Percentiles rank a stretch among this genome's conserved stretches.
Conservation (phyloP, 2,329 filamentous ascomycete genomes). For the Trematosphaeria pertusa region DNA sequence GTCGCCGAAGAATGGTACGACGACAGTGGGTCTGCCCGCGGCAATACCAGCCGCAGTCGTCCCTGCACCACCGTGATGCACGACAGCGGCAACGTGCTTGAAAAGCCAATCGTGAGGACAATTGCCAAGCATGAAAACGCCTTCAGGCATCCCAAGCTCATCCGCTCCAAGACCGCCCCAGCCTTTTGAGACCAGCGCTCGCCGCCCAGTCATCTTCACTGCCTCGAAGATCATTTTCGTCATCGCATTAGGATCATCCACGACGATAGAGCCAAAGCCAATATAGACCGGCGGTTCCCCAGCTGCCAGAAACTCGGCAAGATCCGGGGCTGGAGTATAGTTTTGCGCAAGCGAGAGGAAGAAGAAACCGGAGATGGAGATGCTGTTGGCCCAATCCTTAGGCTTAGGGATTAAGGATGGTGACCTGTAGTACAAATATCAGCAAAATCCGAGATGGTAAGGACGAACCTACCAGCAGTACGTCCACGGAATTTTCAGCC, state of each 20-base stretch:
- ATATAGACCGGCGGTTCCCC: slow-evolving; percentile 52
- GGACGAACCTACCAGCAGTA: slow-evolving; percentile 74
- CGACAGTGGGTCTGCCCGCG: slow-evolving; percentile 78
- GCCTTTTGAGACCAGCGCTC: slow-evolving; percentile 83
- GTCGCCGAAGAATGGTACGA: slow-evolving; percentile 76
- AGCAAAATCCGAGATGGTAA: neutral
- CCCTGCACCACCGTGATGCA: slow-evolving; percentile 87
- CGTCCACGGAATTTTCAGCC: slow-evolving; percentile 81
- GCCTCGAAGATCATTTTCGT: slow-evolving; percentile 51
- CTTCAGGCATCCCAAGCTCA: slow-evolving; percentile 67
- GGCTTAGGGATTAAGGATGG: slow-evolving; percentile 55
- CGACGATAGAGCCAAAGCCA: slow-evolving; percentile 52
- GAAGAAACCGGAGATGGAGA: slow-evolving; percentile 51
- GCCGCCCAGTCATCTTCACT: slow-evolving; percentile 65
- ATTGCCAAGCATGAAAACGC: slow-evolving; percentile 84
- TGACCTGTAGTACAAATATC: slow-evolving; percentile 34
- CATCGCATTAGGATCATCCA: slow-evolving; percentile 52
- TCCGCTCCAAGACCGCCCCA: slow-evolving; percentile 86
- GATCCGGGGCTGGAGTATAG: slow-evolving; percentile 47
- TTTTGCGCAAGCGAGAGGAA: slow-evolving; percentile 49
- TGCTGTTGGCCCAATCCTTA: slow-evolving; percentile 52
- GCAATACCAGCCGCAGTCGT: slow-evolving; percentile 88
- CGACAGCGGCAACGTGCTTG: slow-evolving; percentile 78
- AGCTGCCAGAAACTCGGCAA: slow-evolving; percentile 48
- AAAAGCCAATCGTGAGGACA: slow-evolving; percentile 92